phyloP scores from a whole-genome alignment of 257 asterid species.

The Asclepias syriaca region DNA sequence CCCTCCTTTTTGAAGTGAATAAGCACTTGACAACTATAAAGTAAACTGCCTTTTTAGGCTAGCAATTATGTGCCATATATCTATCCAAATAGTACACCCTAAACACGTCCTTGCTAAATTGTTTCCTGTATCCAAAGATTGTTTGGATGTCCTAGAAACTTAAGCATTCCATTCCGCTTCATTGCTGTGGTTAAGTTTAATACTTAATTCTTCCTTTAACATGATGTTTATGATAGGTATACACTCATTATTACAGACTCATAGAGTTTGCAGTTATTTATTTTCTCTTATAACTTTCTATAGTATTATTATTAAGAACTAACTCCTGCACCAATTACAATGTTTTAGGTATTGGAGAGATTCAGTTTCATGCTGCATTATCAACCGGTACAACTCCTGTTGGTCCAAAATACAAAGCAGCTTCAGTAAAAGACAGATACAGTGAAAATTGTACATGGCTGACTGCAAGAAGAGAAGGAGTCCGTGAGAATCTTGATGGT shows the following conservation, averaged over 20 bases:
- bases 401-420: constrained; percentile 62
- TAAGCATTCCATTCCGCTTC: background rate
- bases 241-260: too few relatives aligned
- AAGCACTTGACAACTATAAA: background rate
- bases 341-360: constrained; percentile 61
- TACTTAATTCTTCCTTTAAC: background rate
- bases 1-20: background rate
- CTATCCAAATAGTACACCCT: background rate
- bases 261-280: background rate
- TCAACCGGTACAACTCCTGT: constrained; percentile 69
- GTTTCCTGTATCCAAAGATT: background rate
- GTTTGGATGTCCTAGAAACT: background rate
- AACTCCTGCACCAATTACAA: background rate
- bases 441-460: constrained; percentile 46
- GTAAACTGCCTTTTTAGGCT: background rate
- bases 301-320: background rate
- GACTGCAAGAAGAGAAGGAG: constrained; percentile 53
- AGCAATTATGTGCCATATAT: background rate
- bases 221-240: background rate
- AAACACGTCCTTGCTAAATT: background rate
- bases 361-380: constrained; percentile 57
- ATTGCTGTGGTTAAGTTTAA: background rate
- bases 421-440: constrained; percentile 42
- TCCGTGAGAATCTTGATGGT: constrained; percentile 60
- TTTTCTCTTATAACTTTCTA: background rate